Evolutionary conservation across 2,329 filamentous ascomycete species (phyloP).

Genomic region (Sporothrix protearum): DNA sequence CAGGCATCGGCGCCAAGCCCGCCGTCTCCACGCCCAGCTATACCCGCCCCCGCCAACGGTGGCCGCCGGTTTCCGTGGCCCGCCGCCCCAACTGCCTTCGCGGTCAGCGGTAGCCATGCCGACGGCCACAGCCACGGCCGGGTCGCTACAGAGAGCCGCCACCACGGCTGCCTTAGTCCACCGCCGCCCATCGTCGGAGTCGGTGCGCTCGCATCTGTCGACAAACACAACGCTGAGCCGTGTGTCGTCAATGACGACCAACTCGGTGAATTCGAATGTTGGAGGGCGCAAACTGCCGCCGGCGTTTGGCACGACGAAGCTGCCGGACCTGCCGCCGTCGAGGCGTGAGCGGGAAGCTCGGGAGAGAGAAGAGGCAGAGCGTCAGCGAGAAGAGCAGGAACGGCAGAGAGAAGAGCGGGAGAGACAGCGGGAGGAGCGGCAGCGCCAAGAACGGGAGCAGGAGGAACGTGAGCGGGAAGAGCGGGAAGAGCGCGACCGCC

Average conservation of each 20-base stretch:
- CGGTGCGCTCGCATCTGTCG: constrained; percentile 54
- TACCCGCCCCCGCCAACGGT: constrained; percentile 41
- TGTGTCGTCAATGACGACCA: constrained; percentile 48
- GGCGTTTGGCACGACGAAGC: constrained; percentile 51
- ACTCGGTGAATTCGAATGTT: constrained; percentile 31
- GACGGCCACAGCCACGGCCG: constrained; percentile 34
- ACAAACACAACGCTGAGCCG: constrained; percentile 49
- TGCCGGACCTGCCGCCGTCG: constrained; percentile 56
- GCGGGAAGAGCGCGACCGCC: neutral
- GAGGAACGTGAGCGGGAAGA: neutral
- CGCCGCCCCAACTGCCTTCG: constrained; percentile 49
- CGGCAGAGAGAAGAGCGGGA: neutral
- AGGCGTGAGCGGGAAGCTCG: constrained; percentile 52
- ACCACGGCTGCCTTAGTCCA: constrained; percentile 30
- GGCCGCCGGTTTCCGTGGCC: constrained; percentile 30
- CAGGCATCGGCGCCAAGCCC: constrained; percentile 33
- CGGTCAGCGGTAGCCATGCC: constrained; percentile 45
- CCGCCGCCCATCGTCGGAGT: constrained; percentile 56
- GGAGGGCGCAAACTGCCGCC: constrained; percentile 52
- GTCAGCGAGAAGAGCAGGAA: constrained; percentile 26
- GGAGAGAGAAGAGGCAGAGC: constrained; percentile 31
- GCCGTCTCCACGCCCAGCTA: constrained; percentile 37
- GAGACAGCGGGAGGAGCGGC: neutral
- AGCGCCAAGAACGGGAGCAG: neutral
- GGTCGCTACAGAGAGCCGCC: constrained; percentile 30